Percentiles rank a stretch among this genome's conserved stretches.
These are phyloP conservation scores for Ophiostoma triangulosporum DNA, from an alignment of 2,329 filamentous ascomycete species.

Conservation along the genomic window DNA sequence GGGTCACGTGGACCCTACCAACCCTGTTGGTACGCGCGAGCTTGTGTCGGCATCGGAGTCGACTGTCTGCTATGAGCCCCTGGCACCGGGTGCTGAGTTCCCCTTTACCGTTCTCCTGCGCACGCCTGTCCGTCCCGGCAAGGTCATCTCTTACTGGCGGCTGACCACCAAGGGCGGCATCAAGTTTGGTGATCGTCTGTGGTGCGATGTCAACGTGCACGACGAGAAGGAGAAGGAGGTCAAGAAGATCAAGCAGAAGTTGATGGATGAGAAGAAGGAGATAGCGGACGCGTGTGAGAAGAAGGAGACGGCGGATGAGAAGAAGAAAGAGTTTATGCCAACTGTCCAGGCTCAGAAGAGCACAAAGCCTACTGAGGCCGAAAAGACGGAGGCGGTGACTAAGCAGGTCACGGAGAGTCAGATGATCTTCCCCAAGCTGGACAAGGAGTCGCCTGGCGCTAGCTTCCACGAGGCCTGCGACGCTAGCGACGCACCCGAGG, in stretches of 20 bases:
- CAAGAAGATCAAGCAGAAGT: constrained; percentile 12
- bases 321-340: too few species aligned
- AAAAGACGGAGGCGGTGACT: constrained; percentile 38
- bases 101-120: constrained; percentile 77
- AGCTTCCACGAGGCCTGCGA: constrained; percentile 51
- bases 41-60: constrained; percentile 72
- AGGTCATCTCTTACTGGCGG: constrained; percentile 91
- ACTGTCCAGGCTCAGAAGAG: neutral
- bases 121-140: constrained; percentile 62
- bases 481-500: neutral
- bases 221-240: constrained; percentile 25
- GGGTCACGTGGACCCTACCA: constrained; percentile 73
- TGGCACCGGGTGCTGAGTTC: constrained; percentile 61
- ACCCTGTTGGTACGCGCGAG: constrained; percentile 64
- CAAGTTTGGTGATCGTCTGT: constrained; percentile 84
- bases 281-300: too few species aligned
- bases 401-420: constrained; percentile 38
- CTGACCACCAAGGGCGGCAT: constrained; percentile 67
- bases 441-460: constrained; percentile 77
- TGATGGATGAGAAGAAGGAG: constrained; percentile 11
- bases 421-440: constrained; percentile 95
- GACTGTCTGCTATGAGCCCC: constrained; percentile 54
- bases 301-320: constrained; percentile 29
- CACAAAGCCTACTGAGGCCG: neutral
- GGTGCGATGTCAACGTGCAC: constrained; percentile 77